These are phyloP conservation scores for Trichosporon faecale DNA, from an alignment of 1,284 basidiomycete genomes.

Conservation along the genomic window DNA sequence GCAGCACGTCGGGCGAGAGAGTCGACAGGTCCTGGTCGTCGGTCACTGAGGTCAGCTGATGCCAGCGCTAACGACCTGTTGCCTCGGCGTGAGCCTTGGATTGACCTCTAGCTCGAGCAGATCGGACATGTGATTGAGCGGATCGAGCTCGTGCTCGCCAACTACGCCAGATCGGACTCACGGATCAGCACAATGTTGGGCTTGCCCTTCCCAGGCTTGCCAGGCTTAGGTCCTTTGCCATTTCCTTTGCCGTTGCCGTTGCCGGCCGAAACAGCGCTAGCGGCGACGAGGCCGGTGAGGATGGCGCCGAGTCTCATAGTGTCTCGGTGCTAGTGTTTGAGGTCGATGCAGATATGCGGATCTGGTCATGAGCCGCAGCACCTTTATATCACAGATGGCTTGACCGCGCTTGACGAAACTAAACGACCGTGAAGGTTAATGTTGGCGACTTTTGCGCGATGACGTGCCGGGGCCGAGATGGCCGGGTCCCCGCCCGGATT, in stretches of 20 bases:
- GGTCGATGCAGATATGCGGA: neutral
- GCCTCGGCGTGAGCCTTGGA: too few relatives aligned
- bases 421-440: too few relatives aligned
- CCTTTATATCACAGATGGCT: neutral
- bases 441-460: neutral
- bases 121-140: too few relatives aligned
- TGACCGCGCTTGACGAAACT: too few relatives aligned
- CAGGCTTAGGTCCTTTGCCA: neutral
- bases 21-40: constrained; percentile 35
- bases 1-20: constrained; percentile 23
- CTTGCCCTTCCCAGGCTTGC: constrained; percentile 4
- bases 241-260: neutral
- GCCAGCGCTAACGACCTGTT: neutral
- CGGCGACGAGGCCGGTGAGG: neutral
- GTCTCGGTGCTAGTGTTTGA: neutral
- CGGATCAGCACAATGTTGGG: constrained; percentile 37
- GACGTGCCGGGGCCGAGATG: neutral
- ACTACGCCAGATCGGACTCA: constrained; percentile 14
- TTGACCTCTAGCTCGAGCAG: too few relatives aligned
- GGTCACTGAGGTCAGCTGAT: constrained; percentile 22
- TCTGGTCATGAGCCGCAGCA: neutral
- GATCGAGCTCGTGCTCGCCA: too few relatives aligned
- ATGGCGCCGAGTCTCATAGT: neutral
- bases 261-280: neutral
- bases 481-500: too few relatives aligned